Evolutionary conservation across 2,329 filamentous ascomycete genomes (phyloP).

Genomic region (Aspergillus phoenicis): DNA sequence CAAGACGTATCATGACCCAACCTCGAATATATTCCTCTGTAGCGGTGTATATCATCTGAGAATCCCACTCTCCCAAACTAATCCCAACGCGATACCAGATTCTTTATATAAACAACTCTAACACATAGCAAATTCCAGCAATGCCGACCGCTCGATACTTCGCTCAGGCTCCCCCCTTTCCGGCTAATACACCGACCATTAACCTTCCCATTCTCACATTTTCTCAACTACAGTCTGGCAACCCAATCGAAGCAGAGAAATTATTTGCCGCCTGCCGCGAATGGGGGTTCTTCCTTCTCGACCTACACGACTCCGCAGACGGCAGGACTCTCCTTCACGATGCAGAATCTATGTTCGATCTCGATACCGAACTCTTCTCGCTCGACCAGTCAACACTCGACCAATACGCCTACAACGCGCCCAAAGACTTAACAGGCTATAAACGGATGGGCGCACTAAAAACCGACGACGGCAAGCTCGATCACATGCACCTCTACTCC

Average conservation of each 20-base stretch:
- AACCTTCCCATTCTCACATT: constrained; percentile 14
- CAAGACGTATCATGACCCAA: too few relatives aligned
- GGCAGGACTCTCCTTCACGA: constrained; percentile 44
- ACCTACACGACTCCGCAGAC: constrained; percentile 32
- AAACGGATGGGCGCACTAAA: constrained; percentile 19
- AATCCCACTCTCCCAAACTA: too few relatives aligned
- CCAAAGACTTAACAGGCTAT: constrained; percentile 16
- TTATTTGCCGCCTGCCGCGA: constrained; percentile 37
- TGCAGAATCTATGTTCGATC: constrained; percentile 45
- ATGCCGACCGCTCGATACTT: constrained; percentile 16
- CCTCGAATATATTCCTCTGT: too few relatives aligned
- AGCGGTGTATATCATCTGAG: too few relatives aligned
- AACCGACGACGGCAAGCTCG: constrained; percentile 27
- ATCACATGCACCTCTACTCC: constrained; percentile 35
- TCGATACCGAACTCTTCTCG: constrained; percentile 8
- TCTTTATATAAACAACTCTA: too few relatives aligned
- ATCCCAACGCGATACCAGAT: too few relatives aligned
- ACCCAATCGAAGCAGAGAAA: neutral
- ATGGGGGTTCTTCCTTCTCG: constrained; percentile 57
- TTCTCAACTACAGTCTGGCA: neutral
- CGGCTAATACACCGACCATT: neutral
- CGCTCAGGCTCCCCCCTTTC: constrained; percentile 14
- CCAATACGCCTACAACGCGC: constrained; percentile 13
- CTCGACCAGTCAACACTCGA: constrained; percentile 14
- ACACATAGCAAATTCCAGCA: neutral